Evolutionary conservation across 306 rosid species (phyloP).

Genomic region (Rosa multiflora): DNA sequence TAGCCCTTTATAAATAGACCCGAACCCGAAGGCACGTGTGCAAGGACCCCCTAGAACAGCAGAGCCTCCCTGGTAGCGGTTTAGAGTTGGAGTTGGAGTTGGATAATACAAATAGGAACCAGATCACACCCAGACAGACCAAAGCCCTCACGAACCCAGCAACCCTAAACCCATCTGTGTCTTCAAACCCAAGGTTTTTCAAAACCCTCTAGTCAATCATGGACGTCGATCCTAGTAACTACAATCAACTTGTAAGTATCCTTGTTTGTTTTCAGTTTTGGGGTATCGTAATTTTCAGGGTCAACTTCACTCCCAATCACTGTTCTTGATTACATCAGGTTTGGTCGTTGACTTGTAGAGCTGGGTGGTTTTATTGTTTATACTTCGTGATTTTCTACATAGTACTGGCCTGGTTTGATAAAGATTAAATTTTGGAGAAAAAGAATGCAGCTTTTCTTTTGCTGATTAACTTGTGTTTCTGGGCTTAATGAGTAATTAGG

Average conservation of each 20-base stretch:
- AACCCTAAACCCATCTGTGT: conserved; percentile 1
- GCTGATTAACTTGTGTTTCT: not conserved
- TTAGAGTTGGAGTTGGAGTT: not conserved
- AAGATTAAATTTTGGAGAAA: not conserved
- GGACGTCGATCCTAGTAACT: conserved; percentile 86
- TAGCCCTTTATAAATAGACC: not conserved
- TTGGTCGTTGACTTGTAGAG: not conserved
- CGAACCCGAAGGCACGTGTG: not conserved
- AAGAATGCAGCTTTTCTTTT: not conserved
- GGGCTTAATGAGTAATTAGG: not conserved
- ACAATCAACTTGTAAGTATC: conserved; percentile 60
- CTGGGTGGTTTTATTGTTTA: not conserved
- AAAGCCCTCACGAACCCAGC: not conserved
- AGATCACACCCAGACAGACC: not conserved
- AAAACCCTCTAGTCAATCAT: conserved; percentile 29
- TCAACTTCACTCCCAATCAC: not conserved
- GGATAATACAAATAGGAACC: not conserved
- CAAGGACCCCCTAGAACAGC: not conserved
- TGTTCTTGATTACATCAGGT: not conserved
- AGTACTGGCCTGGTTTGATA: not conserved
- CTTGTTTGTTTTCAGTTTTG: not conserved
- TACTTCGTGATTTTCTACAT: not conserved
- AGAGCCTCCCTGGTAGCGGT: not conserved
- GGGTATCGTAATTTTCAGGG: not conserved
- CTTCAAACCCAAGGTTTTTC: not conserved